Conservation (phyloP, 2,329 filamentous ascomycete genomes). For the Thelonectria discophora region DNA sequence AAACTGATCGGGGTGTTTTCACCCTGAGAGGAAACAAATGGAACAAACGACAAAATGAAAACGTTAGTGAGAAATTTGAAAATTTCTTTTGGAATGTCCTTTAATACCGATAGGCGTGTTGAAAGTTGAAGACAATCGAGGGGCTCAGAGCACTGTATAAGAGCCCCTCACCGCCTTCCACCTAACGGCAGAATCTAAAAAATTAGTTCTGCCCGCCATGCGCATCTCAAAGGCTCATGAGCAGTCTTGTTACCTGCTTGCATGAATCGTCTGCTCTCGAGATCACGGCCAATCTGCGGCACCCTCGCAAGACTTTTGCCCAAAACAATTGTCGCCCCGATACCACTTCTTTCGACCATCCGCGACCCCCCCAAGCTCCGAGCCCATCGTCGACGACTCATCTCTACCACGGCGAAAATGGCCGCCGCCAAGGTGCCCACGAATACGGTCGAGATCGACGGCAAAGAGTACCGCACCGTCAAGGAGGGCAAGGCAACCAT, state of each 20-base stretch:
- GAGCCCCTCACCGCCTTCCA: conserved; percentile 34
- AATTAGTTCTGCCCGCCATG: conserved; percentile 27
- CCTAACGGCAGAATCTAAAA: conserved; percentile 38
- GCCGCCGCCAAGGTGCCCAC: conserved; percentile 28
- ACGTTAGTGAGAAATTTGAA: no score
- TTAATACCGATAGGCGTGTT: no score
- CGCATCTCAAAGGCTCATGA: conserved; percentile 7
- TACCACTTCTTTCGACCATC: conserved; percentile 6
- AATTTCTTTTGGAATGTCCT: no score
- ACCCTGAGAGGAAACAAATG: no score
- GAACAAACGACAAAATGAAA: no score
- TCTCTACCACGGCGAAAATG: conserved; percentile 38
- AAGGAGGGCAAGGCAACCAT: conserved; percentile 67
- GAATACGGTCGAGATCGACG: conserved; percentile 49
- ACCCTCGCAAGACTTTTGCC: conserved; percentile 19
- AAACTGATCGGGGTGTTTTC: no score
- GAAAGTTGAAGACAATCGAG: no score
- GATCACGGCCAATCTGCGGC: conserved; percentile 32
- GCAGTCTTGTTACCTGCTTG: conserved; percentile 18
- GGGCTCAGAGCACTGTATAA: not conserved
- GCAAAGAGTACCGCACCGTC: conserved; percentile 60
- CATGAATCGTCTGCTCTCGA: conserved; percentile 28
- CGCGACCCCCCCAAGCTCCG: conserved; percentile 15
- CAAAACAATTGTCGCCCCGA: not conserved
- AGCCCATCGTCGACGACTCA: conserved; percentile 16